Conservation (phyloP, 176 grass and related monocot species). For the Urochloa ruziziensis region DNA sequence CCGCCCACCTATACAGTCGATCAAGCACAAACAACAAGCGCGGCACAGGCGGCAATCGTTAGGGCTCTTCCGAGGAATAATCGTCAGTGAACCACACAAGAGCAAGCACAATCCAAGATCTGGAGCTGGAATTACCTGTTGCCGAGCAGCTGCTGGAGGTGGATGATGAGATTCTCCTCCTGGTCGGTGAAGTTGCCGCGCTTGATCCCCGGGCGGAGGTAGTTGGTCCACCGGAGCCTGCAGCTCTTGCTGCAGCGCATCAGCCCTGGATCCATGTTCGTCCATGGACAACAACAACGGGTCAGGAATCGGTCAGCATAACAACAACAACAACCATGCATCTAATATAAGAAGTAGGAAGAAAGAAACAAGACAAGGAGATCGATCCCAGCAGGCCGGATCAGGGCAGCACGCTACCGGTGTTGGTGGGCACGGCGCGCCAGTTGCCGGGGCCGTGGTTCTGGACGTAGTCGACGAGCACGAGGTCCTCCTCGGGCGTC, state of each 20-base stretch:
- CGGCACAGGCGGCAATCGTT: background rate
- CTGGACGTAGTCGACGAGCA: slow-evolving; percentile 74
- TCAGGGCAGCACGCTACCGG: slow-evolving; percentile 43
- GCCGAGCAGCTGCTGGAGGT: slow-evolving; percentile 62
- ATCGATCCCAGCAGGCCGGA: background rate
- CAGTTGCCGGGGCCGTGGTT: slow-evolving; percentile 70
- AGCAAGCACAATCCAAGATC: background rate
- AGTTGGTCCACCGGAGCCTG: slow-evolving; percentile 87
- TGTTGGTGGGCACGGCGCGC: slow-evolving; percentile 68
- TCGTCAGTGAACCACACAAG: background rate
- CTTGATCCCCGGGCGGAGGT: slow-evolving; percentile 66
- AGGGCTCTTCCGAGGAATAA: background rate
- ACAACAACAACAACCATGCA: background rate
- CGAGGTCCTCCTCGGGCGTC: slow-evolving; percentile 83
- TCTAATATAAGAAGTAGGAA: background rate
- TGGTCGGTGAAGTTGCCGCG: slow-evolving; percentile 51
- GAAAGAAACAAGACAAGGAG: background rate
- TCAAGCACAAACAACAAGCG: background rate
- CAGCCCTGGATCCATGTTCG: slow-evolving; percentile 37
- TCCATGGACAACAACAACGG: background rate
- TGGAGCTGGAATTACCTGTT: slow-evolving; percentile 27
- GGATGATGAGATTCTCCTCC: slow-evolving; percentile 61
- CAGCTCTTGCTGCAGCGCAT: slow-evolving; percentile 88
- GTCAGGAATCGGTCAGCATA: background rate
- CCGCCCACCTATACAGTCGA: slow-evolving; percentile 53